Base-by-base conservation (phyloP, 371 early-diverging fungal genomes). In the Mucor irregularis region DNA sequence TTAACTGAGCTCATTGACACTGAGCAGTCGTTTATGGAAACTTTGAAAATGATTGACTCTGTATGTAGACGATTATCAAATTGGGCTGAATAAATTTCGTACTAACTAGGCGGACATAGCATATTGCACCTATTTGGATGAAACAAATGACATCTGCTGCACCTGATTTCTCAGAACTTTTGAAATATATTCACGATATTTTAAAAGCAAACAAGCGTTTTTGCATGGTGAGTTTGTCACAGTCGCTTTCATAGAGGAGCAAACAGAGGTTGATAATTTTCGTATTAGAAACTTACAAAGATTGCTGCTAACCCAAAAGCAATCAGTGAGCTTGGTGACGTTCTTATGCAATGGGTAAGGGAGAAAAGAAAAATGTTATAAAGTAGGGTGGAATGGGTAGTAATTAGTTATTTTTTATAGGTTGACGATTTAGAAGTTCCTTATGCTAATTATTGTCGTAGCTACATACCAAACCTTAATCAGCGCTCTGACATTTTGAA, bases 41-140 rank as follows among this genome's bases (percentile, higher is more conserved):
- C 68, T 3, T 46, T 82, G 29, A 73, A 70, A 48, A 71, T 68
- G 47, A 73, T 82, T 38, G 73, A 76, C 49, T 67, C 74, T 58
- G 82, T 78, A 74, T 57, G 59, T 45, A 50, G 19, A 5, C 28
- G 22, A 26, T 44, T 10, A 17, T 24, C 40, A 33, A 11, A n/a
- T n/a, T n/a, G n/a, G n/a, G n/a, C n/a, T n/a, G n/a, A 45, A 17
- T 43, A 22, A 16, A 38, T n/a, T n/a, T 26, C 21, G 19, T 22
- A 34, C 33, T 44, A 30, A 47, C n/a, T 22, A 14, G 34, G 6
- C 28, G 28, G 26, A 21, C 29, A 25, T 45, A 82, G 80, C 74
- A 73, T 69, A 71, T 82, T 46, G 73, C 76, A 21, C 69, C 80
- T n/a, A 55, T 73, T 24, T 82, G 80, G 80, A 74, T 71, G 66